Evolutionary conservation across 768 basidiomycete species (phyloP), one percentile per base, ranked within the genome.

Genomic region (Mycena amicta): DNA sequence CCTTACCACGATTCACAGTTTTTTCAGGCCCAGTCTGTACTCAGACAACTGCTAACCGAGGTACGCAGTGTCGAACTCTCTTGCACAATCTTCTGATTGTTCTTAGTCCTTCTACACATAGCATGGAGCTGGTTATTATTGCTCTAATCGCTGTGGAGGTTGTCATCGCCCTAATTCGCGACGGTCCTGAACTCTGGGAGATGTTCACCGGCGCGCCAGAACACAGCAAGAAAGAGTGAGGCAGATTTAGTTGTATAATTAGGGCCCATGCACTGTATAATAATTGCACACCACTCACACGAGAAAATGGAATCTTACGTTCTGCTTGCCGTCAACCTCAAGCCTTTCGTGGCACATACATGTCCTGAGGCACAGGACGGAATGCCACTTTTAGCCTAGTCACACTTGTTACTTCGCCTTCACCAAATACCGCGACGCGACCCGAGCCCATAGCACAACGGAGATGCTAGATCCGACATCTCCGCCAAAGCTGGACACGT

Each of bases 51-150:
- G 13, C 77, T 97, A 27, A 94, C 93, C 0, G 93, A 95, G 80
- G 93, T 89, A 67, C 40, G 64, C 20, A 52, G 55, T 52, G 27
- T 40, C 22, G 33, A 37, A 45, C 8, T 27, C 56, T 50, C 20
- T 49, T 45, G 27, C 52, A 29, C 63, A 13, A 45, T n/a, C 50
- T 53, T 63, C 31, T 29, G 49, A 22, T 57, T n/a, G 27, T 11
- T 50, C 50, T 49, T 50, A 96, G 92, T 92, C 93, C 3, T n/a
- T 92, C 91, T 4, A 84, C 82, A 2, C 93, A 97, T 67, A 86
- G 90, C 2, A 95, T 98, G 90, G 96, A 98, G 74, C 78, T 96
- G 4, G 90, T 98, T 61, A 98, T 98, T 70, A 98, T 98, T 63
- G 81, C 85, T 1, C 87, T 98, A 50, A 97, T 98, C 67, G 92